Evolutionary conservation across 2,329 filamentous ascomycete genomes (phyloP), one percentile per base, ranked within the genome.

Genomic region (Blumeria hordei): DNA sequence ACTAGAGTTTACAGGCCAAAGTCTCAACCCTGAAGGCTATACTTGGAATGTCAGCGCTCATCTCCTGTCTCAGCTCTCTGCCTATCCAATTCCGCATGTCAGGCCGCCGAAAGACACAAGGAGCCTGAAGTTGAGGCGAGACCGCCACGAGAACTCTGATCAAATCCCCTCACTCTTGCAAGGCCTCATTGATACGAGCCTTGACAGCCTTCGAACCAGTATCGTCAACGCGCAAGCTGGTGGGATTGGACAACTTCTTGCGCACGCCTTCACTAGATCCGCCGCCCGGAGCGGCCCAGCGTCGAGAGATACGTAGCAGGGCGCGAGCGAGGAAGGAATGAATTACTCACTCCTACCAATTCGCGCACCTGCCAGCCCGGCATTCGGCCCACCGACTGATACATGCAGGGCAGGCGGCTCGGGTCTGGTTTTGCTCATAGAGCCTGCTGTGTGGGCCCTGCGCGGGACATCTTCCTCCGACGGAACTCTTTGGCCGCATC

Each of bases 191-290:
- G 90, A 96, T 72, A 88, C 92, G 55, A 92, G 85, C 68, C 83
- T 96, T 72, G 98, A 98, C 76, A 93, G 85, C 62, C 84, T 98
- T 62, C 83, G 92, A 62, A 85, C 98, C 65, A 94, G 87, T 76
- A 94, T 98, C 72, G 87, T 90, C 74, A 95, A 98, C 70, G 98
- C 98, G 73, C 92, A 98, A 74, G 92, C 92, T 59, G 92, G 98
- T 69, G 92, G 98, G 72, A 98, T 96, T 64, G 92, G 98, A 70
- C 80, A 93, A 67, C 95, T 98, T 60, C 73, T 98, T 58, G 92
- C 98, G 60, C 92, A 96, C 73, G 98, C 98, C 71, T 96, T 98
- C 66, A 94, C 88, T 43, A 78, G 92, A 56, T 98, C 98, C 75
- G 71, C 98, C 70, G 94, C 87, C 41, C 90, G 95, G 71, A 76